Percentiles rank a stretch among this genome's conserved stretches.
Evolutionary conservation across 768 basidiomycete genomes (phyloP).

Genomic region (Dacryopinax spathularia): DNA sequence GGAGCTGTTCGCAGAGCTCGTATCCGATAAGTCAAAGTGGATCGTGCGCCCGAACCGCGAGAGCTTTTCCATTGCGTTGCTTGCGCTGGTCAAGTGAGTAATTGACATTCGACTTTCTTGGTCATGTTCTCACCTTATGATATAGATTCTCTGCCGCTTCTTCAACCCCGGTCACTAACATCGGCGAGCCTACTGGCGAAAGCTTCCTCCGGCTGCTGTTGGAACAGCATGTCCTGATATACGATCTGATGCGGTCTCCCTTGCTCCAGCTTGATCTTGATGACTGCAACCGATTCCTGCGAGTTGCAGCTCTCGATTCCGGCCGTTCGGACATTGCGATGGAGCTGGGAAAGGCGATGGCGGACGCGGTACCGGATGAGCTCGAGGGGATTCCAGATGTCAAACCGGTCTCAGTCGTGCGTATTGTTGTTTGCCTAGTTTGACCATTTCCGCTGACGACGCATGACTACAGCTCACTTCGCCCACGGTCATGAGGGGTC

Average conservation of each 20-base stretch:
- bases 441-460: too few species aligned
- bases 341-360: not conserved
- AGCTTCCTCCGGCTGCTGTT: not conserved
- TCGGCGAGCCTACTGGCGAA: not conserved
- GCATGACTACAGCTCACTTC: too few species aligned
- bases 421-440: not conserved
- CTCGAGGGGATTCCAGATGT: conserved; percentile 45
- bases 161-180: not conserved
- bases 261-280: not conserved
- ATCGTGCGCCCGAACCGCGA: not conserved
- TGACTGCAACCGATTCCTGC: not conserved
- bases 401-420: conserved; percentile 33
- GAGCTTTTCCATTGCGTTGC: not conserved
- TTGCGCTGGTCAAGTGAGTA: not conserved
- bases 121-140: not conserved
- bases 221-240: not conserved
- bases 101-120: not conserved
- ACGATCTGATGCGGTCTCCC: not conserved
- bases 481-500: not conserved
- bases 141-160: not conserved
- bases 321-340: not conserved
- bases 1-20: conserved; percentile 43
- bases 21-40: not conserved
- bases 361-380: conserved; percentile 22
- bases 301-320: not conserved